Percentiles rank a stretch among this genome's conserved stretches.
phyloP scores from a whole-genome alignment of 2,329 filamentous ascomycete genomes.

The Fusarium buharicum region DNA sequence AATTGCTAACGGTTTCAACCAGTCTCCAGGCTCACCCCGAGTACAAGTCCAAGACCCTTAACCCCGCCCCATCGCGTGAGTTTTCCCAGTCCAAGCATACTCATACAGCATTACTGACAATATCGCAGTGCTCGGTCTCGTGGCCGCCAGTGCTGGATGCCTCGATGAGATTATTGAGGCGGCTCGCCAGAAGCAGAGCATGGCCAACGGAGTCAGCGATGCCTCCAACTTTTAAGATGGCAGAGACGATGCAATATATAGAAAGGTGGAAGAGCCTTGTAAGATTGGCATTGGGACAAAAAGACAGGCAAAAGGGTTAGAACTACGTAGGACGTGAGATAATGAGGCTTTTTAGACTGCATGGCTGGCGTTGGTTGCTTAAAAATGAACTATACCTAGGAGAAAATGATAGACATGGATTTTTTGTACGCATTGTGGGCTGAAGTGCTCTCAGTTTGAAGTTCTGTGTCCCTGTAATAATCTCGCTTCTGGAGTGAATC shows the following conservation, averaged over 20 bases:
- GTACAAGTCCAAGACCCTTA: constrained; percentile 79
- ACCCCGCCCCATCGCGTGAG: constrained; percentile 69
- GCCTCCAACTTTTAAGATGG: constrained; percentile 24
- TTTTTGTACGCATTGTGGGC: constrained; percentile 11
- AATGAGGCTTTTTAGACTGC: constrained; percentile 33
- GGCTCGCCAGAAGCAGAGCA: constrained; percentile 19
- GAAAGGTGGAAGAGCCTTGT: neutral
- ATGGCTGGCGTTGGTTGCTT: constrained; percentile 32
- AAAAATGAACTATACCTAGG: constrained; percentile 34
- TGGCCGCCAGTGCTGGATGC: constrained; percentile 69
- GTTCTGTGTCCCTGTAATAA: neutral
- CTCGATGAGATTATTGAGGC: constrained; percentile 57
- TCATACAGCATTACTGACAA: neutral
- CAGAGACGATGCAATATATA: neutral
- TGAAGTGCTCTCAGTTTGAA: constrained; percentile 33
- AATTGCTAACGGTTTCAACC: constrained; percentile 62
- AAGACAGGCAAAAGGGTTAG: constrained; percentile 15
- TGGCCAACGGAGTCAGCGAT: constrained; percentile 22
- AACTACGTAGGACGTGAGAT: constrained; percentile 31
- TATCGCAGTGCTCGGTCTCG: constrained; percentile 63
- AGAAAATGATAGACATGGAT: constrained; percentile 32
- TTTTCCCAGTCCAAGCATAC: neutral
- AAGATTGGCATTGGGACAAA: constrained; percentile 7
- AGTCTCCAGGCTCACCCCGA: constrained; percentile 72
- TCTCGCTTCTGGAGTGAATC: neutral